Base-by-base conservation (phyloP, 768 basidiomycete species). In the Tubosaeta brunneosetosa region DNA sequence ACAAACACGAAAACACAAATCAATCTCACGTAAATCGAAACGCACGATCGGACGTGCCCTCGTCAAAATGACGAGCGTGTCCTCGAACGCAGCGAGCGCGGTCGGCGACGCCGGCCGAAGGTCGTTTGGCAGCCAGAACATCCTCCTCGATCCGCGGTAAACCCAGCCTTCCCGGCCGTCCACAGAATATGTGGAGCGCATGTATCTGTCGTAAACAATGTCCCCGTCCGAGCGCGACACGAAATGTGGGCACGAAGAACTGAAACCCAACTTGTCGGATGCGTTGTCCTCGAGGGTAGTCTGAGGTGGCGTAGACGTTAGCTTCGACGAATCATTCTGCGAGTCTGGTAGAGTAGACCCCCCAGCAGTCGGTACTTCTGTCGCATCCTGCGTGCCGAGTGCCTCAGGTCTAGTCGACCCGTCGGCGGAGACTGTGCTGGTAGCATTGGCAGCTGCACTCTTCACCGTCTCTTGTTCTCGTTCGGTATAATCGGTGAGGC, bases 51-150 rank as follows among this genome's bases (percentile, higher is more conserved):
- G 4, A n/a, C 31, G 22, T 11, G 47, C 51, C 19, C 40, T 16
- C 3, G 45, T 32, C 26, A 58, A 5, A 33, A 61, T 55, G 19
- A 44, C 47, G 14, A 61, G 45, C 33, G 27, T 45, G 27, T 61
- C 56, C 6, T 44, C 49, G 22, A 52, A 52, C n/a, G 56, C 60
- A 19, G 47, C 41, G 9, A 61, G 19, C 8, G 43, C 50, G 0
- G 7, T 48, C 38, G 60, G 41, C 31, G 44, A 50, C 1, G 13
- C 27, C 2, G 60, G 60, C 31, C 56, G 55, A 7, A 57, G 22
- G n/a, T 57, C 56, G 25, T n/a, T n/a, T 4, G 56, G 60, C 14
- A 61, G 17, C 60, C 60, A 61, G 14, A 57, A 50, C 44, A 61
- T 47, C 29, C 60, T 34, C 42, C 29, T 47, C 33, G 51, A 55